Base-by-base conservation (phyloP, 2,329 filamentous ascomycete genomes). In the Aureobasidium leucospermi region DNA sequence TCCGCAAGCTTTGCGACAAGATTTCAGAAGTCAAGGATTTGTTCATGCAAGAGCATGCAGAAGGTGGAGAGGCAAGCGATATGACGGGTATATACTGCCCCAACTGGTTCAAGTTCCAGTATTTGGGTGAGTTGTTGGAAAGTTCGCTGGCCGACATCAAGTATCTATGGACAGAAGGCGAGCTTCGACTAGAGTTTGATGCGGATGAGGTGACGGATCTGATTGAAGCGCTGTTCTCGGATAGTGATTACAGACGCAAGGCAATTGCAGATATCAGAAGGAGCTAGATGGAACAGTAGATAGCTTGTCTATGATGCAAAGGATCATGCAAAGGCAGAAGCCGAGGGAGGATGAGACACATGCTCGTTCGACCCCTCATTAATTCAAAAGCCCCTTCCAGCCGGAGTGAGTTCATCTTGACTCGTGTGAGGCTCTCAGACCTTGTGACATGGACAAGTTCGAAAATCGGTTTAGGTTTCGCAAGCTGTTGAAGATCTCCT, bases 101-200 rank as follows among this genome's bases (percentile, higher is more conserved):
- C 4, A 81, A 80, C 63, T 87, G 84, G 84, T 75, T 86, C 63
- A 83, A 83, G 61, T 86, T 86, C 67, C 83, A 85, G 67, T 86
- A 86, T 65, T 68, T 87, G 56, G 74, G 79, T 43, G 84, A 86
- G 64, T 85, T 87, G 46, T 68, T 87, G 56, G 84, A 86, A 58
- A 81, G 81, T 59, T 83, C 78, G 51, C 71, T 87, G 15, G 84
- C 81, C 19, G 84, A 87, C 66, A 86, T 87, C 71, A 85, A 81
- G 66, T 86, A 81, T 63, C 69, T 86, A 45, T 87, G 84, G 84
- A 77, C 76, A 2, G 83, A 87, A 64, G 82, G 82, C n/a, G 84
- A 84, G 68, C 66, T 87, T 65, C 80, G 79, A 61, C 68, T 85
- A 59, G 84, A 86, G 66, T 86, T 86, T 71, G 78, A 78, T 28